Conservation (phyloP, 441 rosid species). For the Rhodomyrtus psidioides region DNA sequence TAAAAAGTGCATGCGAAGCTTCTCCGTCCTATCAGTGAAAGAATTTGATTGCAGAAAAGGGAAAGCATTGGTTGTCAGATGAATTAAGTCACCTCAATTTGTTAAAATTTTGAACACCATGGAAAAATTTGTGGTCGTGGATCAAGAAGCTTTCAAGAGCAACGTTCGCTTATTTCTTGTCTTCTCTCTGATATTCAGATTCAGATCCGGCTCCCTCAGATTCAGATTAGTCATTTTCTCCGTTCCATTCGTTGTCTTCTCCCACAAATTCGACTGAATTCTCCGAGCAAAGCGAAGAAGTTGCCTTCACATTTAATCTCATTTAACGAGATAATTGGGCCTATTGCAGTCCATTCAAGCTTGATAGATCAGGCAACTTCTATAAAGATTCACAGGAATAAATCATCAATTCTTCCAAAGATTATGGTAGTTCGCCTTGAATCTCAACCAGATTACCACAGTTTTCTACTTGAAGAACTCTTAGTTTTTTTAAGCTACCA, state of each 20-base stretch:
- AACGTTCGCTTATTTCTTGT: fast-evolving
- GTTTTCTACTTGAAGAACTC: fast-evolving
- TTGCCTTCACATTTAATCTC: background rate
- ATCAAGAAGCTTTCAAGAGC: background rate
- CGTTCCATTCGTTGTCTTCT: too few relatives aligned
- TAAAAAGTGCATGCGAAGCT: background rate
- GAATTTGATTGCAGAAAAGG: background rate
- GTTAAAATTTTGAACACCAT: background rate
- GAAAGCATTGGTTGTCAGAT: background rate
- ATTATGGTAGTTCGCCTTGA: background rate
- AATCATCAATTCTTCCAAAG: fast-evolving
- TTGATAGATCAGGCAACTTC: background rate
- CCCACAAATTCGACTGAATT: background rate
- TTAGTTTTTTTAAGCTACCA: too few relatives aligned
- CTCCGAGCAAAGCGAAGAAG: background rate
- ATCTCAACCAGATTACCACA: background rate
- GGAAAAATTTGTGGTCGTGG: background rate
- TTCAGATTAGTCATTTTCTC: background rate
- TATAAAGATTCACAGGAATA: fast-evolving
- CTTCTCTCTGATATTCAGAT: too few relatives aligned
- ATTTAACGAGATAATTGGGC: fast-evolving
- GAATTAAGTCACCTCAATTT: background rate
- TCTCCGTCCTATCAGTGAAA: background rate
- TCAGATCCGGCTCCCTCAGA: too few relatives aligned
- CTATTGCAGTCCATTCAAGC: fast-evolving